phyloP scores from a whole-genome alignment of 352 stramenopile genomes.

The Phytopythium helicoides region DNA sequence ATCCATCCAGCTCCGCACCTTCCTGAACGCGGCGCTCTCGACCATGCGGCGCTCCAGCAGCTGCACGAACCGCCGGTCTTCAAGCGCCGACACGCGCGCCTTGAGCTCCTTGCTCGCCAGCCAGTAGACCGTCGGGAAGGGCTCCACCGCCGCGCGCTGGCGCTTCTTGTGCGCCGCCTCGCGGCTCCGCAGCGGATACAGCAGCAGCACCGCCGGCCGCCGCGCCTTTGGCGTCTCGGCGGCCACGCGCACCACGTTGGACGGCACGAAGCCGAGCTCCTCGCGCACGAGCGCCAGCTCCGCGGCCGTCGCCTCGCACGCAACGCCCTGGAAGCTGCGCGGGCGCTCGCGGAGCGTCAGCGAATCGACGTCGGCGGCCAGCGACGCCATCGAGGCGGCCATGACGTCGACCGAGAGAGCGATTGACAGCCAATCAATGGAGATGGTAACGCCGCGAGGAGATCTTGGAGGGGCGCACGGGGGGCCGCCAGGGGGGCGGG shows the following conservation, averaged over 20 bases:
- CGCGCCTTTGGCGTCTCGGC: too few species aligned
- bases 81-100: slow-evolving; percentile 46
- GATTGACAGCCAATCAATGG: too few species aligned
- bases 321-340: slow-evolving; percentile 21
- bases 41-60: slow-evolving; percentile 38
- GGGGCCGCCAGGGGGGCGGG: too few species aligned
- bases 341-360: neutral
- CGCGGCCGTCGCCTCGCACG: slow-evolving; percentile 27
- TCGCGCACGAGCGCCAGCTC: slow-evolving; percentile 31
- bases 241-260: slow-evolving; percentile 45
- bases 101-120: slow-evolving; percentile 43
- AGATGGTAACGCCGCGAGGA: too few species aligned
- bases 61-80: slow-evolving; percentile 49
- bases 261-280: slow-evolving; percentile 52
- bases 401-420: too few species aligned
- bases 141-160: slow-evolving; percentile 49
- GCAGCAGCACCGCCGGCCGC: slow-evolving; percentile 38
- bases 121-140: slow-evolving; percentile 74
- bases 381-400: too few species aligned
- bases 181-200: slow-evolving; percentile 57
- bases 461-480: too few species aligned
- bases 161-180: slow-evolving; percentile 61
- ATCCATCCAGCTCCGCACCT: slow-evolving; percentile 19
- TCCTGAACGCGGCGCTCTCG: slow-evolving; percentile 20
- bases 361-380: neutral